Evolutionary conservation across 73 alveolate species (phyloP).

Genomic region (Tetrahymena thermophila): DNA sequence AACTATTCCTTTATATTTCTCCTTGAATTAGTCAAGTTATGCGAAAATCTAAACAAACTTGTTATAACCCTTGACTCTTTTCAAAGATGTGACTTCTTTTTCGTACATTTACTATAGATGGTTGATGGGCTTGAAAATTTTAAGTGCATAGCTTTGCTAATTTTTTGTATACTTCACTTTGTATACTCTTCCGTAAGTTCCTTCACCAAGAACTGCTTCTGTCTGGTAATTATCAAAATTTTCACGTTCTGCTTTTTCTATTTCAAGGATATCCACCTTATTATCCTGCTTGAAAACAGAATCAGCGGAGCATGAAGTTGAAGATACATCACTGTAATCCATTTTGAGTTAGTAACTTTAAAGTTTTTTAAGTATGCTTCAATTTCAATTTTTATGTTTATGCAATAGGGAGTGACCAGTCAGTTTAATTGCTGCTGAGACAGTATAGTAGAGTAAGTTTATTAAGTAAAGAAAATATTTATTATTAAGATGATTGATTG

Average conservation of each 20-base stretch:
- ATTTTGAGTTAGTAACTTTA: not conserved
- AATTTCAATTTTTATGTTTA: not conserved
- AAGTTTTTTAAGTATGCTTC: not conserved
- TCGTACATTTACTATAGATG: not conserved
- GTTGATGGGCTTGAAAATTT: not conserved
- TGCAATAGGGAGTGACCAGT: not conserved
- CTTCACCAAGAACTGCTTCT: not conserved
- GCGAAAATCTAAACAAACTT: not conserved
- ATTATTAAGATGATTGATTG: not conserved
- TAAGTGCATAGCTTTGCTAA: not conserved
- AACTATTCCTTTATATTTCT: not conserved
- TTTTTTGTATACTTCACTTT: not conserved
- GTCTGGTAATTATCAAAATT: not conserved
- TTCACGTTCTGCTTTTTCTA: not conserved
- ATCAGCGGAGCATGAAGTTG: not conserved
- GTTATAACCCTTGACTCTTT: not conserved
- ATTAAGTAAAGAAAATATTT: not conserved
- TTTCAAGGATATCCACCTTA: not conserved
- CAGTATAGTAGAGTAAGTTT: not conserved
- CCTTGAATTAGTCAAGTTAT: not conserved
- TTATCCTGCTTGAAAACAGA: not conserved
- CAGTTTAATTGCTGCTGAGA: not conserved
- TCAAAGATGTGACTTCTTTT: not conserved
- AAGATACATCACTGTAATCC: not conserved
- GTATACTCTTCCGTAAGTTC: not conserved